phyloP scores from a whole-genome alignment of 192 early-diverging fungal species.

The Pecoramyces ruminantium region DNA sequence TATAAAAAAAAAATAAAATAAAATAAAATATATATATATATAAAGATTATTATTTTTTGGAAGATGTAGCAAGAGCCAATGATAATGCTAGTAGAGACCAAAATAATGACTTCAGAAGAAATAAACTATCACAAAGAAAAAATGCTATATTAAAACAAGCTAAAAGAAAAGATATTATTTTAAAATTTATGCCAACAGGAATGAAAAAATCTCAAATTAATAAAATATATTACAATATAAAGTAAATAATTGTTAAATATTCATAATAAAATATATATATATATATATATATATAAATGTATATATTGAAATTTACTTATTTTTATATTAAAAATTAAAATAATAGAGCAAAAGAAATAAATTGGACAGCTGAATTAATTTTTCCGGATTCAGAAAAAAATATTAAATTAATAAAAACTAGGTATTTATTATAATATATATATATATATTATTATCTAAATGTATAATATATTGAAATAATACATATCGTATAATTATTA shows the following conservation, averaged over 20 bases:
- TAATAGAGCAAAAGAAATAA: not conserved
- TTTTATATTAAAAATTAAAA: no score
- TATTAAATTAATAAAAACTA: not conserved
- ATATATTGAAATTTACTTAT: no score
- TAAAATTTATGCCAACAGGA: not conserved
- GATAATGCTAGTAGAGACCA: not conserved
- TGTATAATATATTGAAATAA: no score
- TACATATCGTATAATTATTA: no score
- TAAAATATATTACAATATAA: not conserved
- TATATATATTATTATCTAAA: no score
- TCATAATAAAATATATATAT: no score
- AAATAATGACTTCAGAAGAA: not conserved
- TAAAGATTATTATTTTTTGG: not conserved
- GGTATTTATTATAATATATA: not conserved
- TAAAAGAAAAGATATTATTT: not conserved
- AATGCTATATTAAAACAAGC: not conserved
- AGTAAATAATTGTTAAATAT: no score
- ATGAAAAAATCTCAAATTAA: not conserved
- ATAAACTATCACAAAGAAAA: not conserved
- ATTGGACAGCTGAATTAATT: not conserved
- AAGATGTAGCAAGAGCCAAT: not conserved
- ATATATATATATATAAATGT: no score
- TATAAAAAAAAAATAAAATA: no score
- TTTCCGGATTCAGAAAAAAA: not conserved
- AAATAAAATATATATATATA: no score